Evolutionary conservation across 2,329 filamentous ascomycete genomes (phyloP).

Genomic region (Berkeleyomyces rouxiae): DNA sequence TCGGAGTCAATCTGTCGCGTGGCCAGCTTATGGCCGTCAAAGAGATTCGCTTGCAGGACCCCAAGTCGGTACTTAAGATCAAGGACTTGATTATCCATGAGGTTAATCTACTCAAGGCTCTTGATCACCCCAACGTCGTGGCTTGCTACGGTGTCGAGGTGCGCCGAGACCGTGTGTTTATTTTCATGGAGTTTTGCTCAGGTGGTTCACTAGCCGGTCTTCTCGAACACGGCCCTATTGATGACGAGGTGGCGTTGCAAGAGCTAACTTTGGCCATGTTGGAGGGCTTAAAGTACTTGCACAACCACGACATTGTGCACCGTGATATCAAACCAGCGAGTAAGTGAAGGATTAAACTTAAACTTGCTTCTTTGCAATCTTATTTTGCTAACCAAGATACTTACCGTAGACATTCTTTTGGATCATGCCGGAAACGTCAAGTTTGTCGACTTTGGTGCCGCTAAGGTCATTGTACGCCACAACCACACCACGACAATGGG

Average conservation of each 20-base stretch:
- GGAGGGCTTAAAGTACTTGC: constrained; percentile 84
- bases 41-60: constrained; percentile 84
- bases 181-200: constrained; percentile 99
- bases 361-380: neutral
- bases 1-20: constrained; percentile 90
- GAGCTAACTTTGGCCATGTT: constrained; percentile 89
- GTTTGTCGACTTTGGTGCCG: constrained; percentile 95
- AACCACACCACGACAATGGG: constrained; percentile 22
- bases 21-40: constrained; percentile 97
- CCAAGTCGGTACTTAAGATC: constrained; percentile 86
- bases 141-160: constrained; percentile 97
- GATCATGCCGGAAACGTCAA: constrained; percentile 98
- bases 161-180: constrained; percentile 97
- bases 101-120: constrained; percentile 86
- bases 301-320: constrained; percentile 81
- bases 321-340: constrained; percentile 97
- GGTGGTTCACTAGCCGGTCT: constrained; percentile 81
- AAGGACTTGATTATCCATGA: constrained; percentile 90
- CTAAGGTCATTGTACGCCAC: constrained; percentile 59
- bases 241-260: constrained; percentile 95
- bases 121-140: constrained; percentile 95
- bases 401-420: constrained; percentile 60
- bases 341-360: constrained; percentile 30
- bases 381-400: neutral
- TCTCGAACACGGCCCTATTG: constrained; percentile 88